A percentile compares a stretch with the other conserved stretches of the same genome.
Evolutionary conservation across 768 basidiomycete species (phyloP).

Genomic region (Naganishia vishniacii): DNA sequence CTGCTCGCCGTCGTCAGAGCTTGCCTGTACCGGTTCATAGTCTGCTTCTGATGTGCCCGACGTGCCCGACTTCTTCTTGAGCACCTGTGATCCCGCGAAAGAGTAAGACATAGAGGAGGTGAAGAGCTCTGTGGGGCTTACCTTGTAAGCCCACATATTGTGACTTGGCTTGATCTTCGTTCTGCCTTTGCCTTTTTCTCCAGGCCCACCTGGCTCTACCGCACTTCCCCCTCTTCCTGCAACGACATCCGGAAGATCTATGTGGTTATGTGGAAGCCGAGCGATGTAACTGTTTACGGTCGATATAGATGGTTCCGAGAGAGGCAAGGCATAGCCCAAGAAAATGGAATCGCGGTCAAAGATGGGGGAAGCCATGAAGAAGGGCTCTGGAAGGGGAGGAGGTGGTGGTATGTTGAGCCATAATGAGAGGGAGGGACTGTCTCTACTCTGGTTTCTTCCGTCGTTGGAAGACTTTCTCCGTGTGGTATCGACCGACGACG

Average conservation of each 20-base stretch:
- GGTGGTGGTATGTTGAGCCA: constrained; percentile 26
- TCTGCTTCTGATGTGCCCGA: constrained; percentile 20
- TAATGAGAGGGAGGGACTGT: constrained; percentile 19
- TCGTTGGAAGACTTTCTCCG: not conserved
- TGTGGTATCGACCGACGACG: not conserved
- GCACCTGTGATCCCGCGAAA: too few relatives aligned
- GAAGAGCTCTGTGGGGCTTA: too few relatives aligned
- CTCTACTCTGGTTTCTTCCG: not conserved
- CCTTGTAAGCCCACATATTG: constrained; percentile 29
- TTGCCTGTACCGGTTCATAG: constrained; percentile 16
- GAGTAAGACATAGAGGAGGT: too few relatives aligned
- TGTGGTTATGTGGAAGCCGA: constrained; percentile 21
- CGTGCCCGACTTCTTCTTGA: constrained; percentile 7
- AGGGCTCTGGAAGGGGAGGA: constrained; percentile 17
- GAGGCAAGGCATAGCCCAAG: constrained; percentile 27
- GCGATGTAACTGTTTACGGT: constrained; percentile 20
- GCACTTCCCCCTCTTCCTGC: constrained; percentile 18
- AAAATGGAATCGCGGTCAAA: constrained; percentile 26
- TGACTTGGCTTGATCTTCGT: constrained; percentile 27
- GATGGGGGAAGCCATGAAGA: constrained; percentile 16
- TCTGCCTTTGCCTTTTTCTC: not conserved
- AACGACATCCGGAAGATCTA: constrained; percentile 26
- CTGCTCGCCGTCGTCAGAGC: constrained; percentile 25
- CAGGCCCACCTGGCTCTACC: not conserved
- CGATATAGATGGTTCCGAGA: constrained; percentile 13